Percentiles rank a stretch among this genome's conserved stretches.
These are phyloP conservation scores for Sarcodon aspratus DNA, from an alignment of 768 basidiomycete species.

Conservation along the genomic window DNA sequence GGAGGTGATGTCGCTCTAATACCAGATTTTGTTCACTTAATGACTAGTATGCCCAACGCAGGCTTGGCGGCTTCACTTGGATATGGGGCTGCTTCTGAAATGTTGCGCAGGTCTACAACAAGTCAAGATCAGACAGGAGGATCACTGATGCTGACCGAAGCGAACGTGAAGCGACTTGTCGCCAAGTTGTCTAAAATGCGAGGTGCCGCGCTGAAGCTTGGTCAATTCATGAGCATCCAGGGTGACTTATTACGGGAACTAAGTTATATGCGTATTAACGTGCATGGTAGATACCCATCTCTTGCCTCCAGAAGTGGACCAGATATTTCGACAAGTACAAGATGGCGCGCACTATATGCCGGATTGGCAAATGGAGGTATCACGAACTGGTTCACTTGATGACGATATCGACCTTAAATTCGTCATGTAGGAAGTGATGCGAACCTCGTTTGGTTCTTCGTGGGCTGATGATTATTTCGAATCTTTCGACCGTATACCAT, in stretches of 20 bases:
- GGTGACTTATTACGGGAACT: slow-evolving; percentile 24
- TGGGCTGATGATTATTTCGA: slow-evolving; percentile 59
- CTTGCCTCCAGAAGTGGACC: slow-evolving; percentile 79
- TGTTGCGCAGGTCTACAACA: slow-evolving; percentile 56
- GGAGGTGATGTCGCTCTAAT: slow-evolving; percentile 42
- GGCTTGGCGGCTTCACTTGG: slow-evolving; percentile 86
- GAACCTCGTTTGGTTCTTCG: slow-evolving; percentile 55
- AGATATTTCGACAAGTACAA: slow-evolving; percentile 83
- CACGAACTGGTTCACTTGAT: slow-evolving; percentile 4
- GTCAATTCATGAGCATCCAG: slow-evolving; percentile 97
- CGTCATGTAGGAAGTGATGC: slow-evolving; percentile 52
- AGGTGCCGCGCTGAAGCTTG: slow-evolving; percentile 91
- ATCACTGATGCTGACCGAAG: slow-evolving; percentile 79
- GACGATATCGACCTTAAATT: neutral
- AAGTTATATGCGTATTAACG: neutral
- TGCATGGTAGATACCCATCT: slow-evolving; percentile 65
- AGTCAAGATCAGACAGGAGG: slow-evolving; percentile 15
- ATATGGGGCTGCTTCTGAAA: slow-evolving; percentile 82
- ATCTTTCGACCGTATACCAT: slow-evolving; percentile 75
- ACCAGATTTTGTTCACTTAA: neutral
- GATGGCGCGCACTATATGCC: slow-evolving; percentile 98
- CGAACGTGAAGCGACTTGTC: slow-evolving; percentile 83
- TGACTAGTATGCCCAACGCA: slow-evolving; percentile 17
- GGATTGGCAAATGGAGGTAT: slow-evolving; percentile 93
- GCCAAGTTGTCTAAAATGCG: slow-evolving; percentile 92